Conservation (phyloP, 1,139 yeast genomes). For the Debaryomyces sp. region DNA sequence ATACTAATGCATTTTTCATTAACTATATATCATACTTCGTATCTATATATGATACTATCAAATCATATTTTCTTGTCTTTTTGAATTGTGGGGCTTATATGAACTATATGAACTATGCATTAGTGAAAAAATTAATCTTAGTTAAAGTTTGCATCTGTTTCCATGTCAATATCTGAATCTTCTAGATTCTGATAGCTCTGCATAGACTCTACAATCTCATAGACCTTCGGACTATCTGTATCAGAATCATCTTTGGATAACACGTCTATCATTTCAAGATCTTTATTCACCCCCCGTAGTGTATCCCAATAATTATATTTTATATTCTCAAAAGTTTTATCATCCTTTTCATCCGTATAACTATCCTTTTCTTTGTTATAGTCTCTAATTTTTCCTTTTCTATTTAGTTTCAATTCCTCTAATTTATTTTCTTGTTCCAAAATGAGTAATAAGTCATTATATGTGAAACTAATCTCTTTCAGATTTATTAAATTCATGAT, state of each 20-base stretch:
- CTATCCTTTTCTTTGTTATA: slow-evolving; percentile 5
- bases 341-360: slow-evolving; percentile 18
- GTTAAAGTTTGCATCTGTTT: neutral
- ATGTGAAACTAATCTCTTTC: slow-evolving; percentile 22
- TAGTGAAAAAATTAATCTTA: neutral
- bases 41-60: too few relatives aligned
- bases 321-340: slow-evolving; percentile 20
- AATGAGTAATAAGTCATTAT: slow-evolving; percentile 27
- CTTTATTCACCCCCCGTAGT: slow-evolving; percentile 23
- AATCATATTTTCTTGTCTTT: too few relatives aligned
- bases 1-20: too few relatives aligned
- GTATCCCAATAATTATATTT: slow-evolving; percentile 44
- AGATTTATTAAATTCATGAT: slow-evolving; percentile 24
- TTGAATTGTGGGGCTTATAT: too few relatives aligned
- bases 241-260: slow-evolving; percentile 9
- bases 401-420: slow-evolving; percentile 23
- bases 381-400: slow-evolving; percentile 10
- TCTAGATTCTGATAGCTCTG: neutral
- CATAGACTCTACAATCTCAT: neutral
- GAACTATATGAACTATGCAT: neutral
- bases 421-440: slow-evolving; percentile 29
- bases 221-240: neutral
- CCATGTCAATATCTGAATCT: slow-evolving; percentile 2
- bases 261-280: slow-evolving; percentile 31
- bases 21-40: too few relatives aligned